Percentiles rank a stretch among this genome's conserved stretches.
Evolutionary conservation across 495 filamentous ascomycete species (phyloP).

Genomic region (Hypoxylon trugodes): DNA sequence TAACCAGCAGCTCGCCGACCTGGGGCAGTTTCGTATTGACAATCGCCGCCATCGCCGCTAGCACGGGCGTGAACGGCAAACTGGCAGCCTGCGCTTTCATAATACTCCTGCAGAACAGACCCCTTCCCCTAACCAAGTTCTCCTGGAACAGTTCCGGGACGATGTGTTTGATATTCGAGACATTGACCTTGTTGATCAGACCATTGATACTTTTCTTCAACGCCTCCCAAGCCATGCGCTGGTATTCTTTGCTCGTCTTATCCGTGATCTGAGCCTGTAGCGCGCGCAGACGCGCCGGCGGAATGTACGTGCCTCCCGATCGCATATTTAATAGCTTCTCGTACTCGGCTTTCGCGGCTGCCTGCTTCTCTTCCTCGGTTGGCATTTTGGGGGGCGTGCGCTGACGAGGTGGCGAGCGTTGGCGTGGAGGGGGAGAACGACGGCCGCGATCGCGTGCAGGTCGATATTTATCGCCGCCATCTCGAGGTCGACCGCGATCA

Average conservation of each 20-base stretch:
- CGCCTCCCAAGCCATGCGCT: slow-evolving; percentile 99
- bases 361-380: slow-evolving; percentile 84
- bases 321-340: slow-evolving; percentile 89
- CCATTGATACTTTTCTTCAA: slow-evolving; percentile 99
- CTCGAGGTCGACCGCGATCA: slow-evolving; percentile 47
- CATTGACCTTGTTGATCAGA: slow-evolving; percentile 98
- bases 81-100: slow-evolving; percentile 98
- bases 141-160: slow-evolving; percentile 94
- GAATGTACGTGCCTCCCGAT: slow-evolving; percentile 94
- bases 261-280: slow-evolving; percentile 97
- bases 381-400: slow-evolving; percentile 63
- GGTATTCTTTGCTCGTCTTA: slow-evolving; percentile 94
- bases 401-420: slow-evolving; percentile 45
- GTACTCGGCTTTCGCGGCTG: slow-evolving; percentile 85
- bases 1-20: slow-evolving; percentile 89
- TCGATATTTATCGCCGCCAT: slow-evolving; percentile 55
- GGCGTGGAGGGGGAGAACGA: slow-evolving; percentile 35
- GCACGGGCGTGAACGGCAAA: slow-evolving; percentile 94
- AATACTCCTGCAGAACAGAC: slow-evolving; percentile 91
- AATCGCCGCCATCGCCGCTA: slow-evolving; percentile 93
- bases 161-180: slow-evolving; percentile 96
- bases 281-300: slow-evolving; percentile 87
- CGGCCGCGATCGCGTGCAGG: slow-evolving; percentile 38
- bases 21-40: slow-evolving; percentile 97
- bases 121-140: slow-evolving; percentile 89